Evolutionary conservation across 2,329 filamentous ascomycete genomes (phyloP).

Genomic region (Talaromyces amestolkiae): DNA sequence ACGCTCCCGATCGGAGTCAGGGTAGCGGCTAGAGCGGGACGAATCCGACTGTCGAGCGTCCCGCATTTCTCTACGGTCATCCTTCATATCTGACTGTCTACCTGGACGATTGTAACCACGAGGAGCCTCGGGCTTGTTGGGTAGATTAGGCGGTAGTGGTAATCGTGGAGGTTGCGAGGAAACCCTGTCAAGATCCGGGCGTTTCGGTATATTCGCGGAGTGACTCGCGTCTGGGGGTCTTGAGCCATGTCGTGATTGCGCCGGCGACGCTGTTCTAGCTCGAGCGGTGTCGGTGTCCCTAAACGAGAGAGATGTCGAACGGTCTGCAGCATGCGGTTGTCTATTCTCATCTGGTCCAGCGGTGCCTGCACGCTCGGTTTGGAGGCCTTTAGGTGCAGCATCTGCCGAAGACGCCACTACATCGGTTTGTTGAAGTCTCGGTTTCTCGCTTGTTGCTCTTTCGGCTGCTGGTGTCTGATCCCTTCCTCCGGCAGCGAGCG

Average conservation of each 20-base stretch:
- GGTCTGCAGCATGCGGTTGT: background rate
- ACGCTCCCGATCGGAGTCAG: slow-evolving; percentile 37
- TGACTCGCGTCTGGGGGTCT: slow-evolving; percentile 31
- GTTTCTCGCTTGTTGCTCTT: background rate
- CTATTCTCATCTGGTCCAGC: background rate
- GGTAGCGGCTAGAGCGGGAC: slow-evolving; percentile 35
- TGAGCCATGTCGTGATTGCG: slow-evolving; percentile 28
- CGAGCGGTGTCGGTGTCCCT: slow-evolving; percentile 21
- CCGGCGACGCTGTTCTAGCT: slow-evolving; percentile 22
- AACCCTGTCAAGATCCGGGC: slow-evolving; percentile 38
- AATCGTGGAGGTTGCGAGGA: slow-evolving; percentile 26
- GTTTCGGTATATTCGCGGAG: slow-evolving; percentile 36
- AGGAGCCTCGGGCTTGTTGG: slow-evolving; percentile 32
- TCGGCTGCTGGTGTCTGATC: background rate
- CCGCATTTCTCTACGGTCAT: slow-evolving; percentile 36
- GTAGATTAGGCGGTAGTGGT: slow-evolving; percentile 37
- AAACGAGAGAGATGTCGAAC: background rate
- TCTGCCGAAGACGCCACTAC: background rate
- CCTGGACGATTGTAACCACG: slow-evolving; percentile 38
- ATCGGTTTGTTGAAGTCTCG: background rate
- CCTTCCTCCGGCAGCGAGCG: background rate
- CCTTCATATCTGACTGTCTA: slow-evolving; percentile 38
- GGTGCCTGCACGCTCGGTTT: background rate
- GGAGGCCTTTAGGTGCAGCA: slow-evolving; percentile 1
- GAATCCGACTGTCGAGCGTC: slow-evolving; percentile 38